These are phyloP conservation scores for Annulohypoxylon bovei DNA, from an alignment of 495 filamentous ascomycete genomes.

Conservation along the genomic window DNA sequence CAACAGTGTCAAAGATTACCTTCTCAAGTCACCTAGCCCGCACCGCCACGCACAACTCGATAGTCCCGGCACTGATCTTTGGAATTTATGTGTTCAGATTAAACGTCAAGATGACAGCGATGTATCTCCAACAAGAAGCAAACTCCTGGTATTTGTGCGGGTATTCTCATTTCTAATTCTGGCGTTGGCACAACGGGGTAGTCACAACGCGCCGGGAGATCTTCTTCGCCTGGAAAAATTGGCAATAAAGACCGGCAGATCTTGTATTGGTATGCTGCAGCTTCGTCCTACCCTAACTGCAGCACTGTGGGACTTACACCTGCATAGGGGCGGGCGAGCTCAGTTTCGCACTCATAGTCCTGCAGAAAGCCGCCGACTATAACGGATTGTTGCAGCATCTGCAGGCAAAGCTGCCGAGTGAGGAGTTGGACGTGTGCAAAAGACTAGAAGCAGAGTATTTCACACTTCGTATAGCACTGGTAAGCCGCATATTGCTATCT, in stretches of 20 bases:
- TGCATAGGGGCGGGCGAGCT: constrained; percentile 60
- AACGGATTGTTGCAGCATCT: constrained; percentile 63
- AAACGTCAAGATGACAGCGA: constrained; percentile 42
- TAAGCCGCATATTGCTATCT: constrained; percentile 49
- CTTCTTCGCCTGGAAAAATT: constrained; percentile 69
- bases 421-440: constrained; percentile 46
- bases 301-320: constrained; percentile 18
- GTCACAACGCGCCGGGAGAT: constrained; percentile 45
- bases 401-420: constrained; percentile 38
- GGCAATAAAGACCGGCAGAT: constrained; percentile 71
- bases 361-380: constrained; percentile 72
- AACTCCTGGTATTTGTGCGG: constrained; percentile 57
- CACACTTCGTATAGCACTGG: constrained; percentile 73
- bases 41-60: constrained; percentile 60
- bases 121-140: constrained; percentile 19
- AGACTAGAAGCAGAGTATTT: constrained; percentile 72
- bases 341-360: constrained; percentile 64
- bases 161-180: constrained; percentile 77
- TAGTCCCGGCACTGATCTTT: constrained; percentile 63
- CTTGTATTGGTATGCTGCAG: constrained; percentile 68
- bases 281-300: constrained; percentile 20
- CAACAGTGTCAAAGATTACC: constrained; percentile 29
- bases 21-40: constrained; percentile 29
- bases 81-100: constrained; percentile 73
- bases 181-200: constrained; percentile 63